These are phyloP conservation scores for Cylindrotheca closterium DNA, from an alignment of 108 stramenopile genomes.

Conservation along the genomic window DNA sequence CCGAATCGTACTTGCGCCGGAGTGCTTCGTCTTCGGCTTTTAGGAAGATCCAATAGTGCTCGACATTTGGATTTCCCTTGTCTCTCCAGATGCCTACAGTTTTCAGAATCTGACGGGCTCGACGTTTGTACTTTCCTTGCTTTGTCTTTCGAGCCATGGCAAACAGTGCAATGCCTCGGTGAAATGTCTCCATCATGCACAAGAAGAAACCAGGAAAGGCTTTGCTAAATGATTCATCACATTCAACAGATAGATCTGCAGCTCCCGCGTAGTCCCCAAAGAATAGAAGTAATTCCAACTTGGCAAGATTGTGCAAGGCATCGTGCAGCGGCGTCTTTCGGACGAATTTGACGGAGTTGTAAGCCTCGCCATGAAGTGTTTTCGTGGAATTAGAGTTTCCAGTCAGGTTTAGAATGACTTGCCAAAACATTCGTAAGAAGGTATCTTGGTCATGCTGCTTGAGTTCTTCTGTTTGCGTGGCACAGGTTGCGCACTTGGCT, in stretches of 20 bases:
- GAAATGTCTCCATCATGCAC: constrained; percentile 4
- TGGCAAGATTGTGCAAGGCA: not conserved
- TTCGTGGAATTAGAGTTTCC: not conserved
- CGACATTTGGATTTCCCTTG: constrained; percentile 23
- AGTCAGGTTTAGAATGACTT: constrained; percentile 2
- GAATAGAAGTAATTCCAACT: not conserved
- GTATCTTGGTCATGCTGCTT: not conserved
- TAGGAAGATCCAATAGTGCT: constrained; percentile 3
- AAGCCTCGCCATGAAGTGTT: not conserved
- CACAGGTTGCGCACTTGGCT: not conserved
- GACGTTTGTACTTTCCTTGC: constrained; percentile 2
- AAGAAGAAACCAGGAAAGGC: not conserved
- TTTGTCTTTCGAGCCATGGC: constrained; percentile 15
- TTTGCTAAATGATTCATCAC: constrained; percentile 2
- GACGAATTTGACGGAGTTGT: not conserved
- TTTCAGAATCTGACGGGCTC: not conserved
- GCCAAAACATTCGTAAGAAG: not conserved
- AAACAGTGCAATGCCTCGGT: constrained; percentile 7
- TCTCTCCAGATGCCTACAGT: constrained; percentile 5
- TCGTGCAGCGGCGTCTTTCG: not conserved
- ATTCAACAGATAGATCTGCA: not conserved
- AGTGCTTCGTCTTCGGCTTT: constrained; percentile 3
- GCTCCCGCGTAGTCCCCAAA: not conserved
- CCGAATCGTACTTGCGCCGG: not conserved
- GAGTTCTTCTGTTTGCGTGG: not conserved